phyloP scores from a whole-genome alignment of 169 alveolate genomes.

The Perkinsus chesapeaki region DNA sequence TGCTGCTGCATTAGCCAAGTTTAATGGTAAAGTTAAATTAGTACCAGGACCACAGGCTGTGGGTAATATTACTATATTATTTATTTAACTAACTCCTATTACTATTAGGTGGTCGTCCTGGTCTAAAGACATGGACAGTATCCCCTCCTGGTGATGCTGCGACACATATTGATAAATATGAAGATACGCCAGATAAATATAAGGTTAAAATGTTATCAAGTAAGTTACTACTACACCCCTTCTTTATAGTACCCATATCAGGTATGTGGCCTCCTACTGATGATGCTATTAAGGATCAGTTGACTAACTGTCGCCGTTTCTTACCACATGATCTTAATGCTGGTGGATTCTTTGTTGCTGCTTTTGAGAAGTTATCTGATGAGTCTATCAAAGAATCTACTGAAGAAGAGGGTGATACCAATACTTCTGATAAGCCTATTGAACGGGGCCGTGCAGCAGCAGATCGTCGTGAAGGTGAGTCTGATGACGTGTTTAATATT shows the following conservation, averaged over 20 bases:
- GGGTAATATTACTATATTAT: slow-evolving; percentile 44
- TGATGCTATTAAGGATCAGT: slow-evolving; percentile 18
- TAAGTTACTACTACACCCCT: slow-evolving; percentile 21
- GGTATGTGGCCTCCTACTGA: slow-evolving; percentile 42
- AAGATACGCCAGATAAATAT: slow-evolving; percentile 29
- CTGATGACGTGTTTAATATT: too few species aligned
- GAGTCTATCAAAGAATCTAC: not conserved
- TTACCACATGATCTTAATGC: slow-evolving; percentile 83
- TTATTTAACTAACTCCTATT: too few species aligned
- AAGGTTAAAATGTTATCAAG: slow-evolving; percentile 17
- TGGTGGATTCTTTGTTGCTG: slow-evolving; percentile 81
- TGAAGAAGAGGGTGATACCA: not conserved
- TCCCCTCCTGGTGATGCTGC: slow-evolving; percentile 5
- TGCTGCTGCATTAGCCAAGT: slow-evolving; percentile 38
- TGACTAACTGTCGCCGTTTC: slow-evolving; percentile 66
- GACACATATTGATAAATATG: not conserved
- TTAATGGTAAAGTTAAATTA: not conserved
- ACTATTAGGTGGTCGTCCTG: not conserved
- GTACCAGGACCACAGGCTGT: slow-evolving; percentile 40
- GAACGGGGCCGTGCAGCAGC: not conserved
- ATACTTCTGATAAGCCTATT: not conserved
- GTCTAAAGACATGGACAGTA: not conserved
- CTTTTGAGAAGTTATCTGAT: slow-evolving; percentile 39
- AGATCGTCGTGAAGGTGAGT: not conserved
- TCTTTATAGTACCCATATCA: slow-evolving; percentile 32